Conservation (phyloP, 495 filamentous ascomycete genomes). For the Hyphodiscus hymeniophilus region DNA sequence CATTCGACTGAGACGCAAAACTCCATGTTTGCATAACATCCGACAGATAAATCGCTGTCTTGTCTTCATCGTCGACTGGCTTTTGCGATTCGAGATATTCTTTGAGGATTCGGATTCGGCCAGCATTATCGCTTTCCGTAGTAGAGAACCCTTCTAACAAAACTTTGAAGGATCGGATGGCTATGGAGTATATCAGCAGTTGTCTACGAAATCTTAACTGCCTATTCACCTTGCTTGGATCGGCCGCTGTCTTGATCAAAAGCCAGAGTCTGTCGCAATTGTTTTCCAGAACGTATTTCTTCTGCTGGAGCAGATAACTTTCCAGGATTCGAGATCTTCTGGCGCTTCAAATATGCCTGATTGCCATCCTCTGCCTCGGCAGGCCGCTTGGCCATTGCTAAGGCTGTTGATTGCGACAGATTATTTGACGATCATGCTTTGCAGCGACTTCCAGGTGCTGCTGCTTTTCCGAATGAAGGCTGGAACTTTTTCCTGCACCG, state of each 20-base stretch:
- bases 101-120: conserved; percentile 54
- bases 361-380: conserved; percentile 19
- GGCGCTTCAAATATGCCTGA: conserved; percentile 22
- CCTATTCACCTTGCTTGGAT: conserved; percentile 52
- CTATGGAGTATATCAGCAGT: conserved; percentile 33
- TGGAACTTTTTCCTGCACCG: neutral
- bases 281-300: conserved; percentile 47
- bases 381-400: conserved; percentile 18
- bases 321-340: conserved; percentile 16
- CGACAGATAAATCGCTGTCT: conserved; percentile 51
- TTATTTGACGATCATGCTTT: neutral
- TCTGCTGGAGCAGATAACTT: conserved; percentile 19
- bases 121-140: conserved; percentile 35
- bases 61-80: conserved; percentile 42
- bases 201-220: neutral
- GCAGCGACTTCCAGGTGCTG: too few species aligned
- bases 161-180: conserved; percentile 65
- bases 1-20: conserved; percentile 60
- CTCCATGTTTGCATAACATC: conserved; percentile 76
- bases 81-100: conserved; percentile 65
- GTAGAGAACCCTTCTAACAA: conserved; percentile 61
- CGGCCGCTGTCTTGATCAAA: conserved; percentile 56
- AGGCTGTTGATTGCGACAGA: neutral
- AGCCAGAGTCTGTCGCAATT: conserved; percentile 54
- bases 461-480: neutral